Evolutionary conservation across 441 rosid genomes (phyloP).

Genomic region (Arabidopsis lyrata): DNA sequence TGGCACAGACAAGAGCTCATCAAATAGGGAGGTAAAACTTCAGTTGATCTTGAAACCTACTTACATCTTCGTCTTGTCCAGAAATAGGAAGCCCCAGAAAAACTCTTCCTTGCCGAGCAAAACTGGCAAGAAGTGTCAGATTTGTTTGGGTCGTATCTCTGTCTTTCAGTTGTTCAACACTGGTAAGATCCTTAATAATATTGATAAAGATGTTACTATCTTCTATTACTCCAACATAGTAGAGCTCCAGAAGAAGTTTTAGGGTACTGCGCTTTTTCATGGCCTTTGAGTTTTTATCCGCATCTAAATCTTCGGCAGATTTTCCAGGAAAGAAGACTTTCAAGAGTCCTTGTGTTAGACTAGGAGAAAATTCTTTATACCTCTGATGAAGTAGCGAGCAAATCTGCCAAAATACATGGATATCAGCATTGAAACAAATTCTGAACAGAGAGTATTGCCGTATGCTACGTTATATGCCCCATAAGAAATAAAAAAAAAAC

Average conservation of each 20-base stretch:
- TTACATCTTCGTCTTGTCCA: conserved; percentile 93
- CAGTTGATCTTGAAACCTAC: conserved; percentile 24
- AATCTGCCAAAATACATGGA: conserved; percentile 59
- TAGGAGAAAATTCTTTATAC: conserved; percentile 92
- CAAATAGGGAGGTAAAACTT: conserved; percentile 27
- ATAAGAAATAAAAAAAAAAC: conserved; percentile 11
- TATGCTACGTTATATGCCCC: conserved; percentile 7
- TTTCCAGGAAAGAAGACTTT: conserved; percentile 96
- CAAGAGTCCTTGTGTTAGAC: conserved; percentile 84
- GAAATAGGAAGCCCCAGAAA: conserved; percentile 87
- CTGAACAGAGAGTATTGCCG: not conserved
- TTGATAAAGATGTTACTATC: conserved; percentile 77
- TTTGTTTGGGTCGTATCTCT: conserved; percentile 93
- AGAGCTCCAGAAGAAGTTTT: conserved; percentile 91
- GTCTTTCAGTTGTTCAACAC: conserved; percentile 85
- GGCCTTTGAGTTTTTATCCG: conserved; percentile 84
- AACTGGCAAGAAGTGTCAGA: conserved; percentile 93
- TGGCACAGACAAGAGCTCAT: conserved; percentile 18
- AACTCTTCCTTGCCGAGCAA: conserved; percentile 96
- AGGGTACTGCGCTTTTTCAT: conserved; percentile 96
- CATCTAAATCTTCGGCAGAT: conserved; percentile 86
- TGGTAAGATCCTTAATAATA: conserved; percentile 93
- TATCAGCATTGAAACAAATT: conserved; percentile 41
- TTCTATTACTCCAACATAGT: conserved; percentile 91
- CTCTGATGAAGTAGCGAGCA: conserved; percentile 98